Conservation (phyloP, 1,139 yeast genomes). For the Pichia sp. region DNA sequence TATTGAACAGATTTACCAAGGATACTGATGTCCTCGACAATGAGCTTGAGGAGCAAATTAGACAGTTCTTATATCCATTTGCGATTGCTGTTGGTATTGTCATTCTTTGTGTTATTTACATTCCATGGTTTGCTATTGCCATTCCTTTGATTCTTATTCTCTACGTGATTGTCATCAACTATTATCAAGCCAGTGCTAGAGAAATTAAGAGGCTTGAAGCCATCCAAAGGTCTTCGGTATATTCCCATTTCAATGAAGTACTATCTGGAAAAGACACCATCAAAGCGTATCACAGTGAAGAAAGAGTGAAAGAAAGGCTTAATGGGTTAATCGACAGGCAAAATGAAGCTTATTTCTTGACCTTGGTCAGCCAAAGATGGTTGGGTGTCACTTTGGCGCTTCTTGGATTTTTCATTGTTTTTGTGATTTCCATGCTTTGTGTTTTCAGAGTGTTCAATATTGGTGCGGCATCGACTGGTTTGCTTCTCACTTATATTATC, state of each 20-base stretch:
- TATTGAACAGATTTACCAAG: constrained; percentile 51
- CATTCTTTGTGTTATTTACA: constrained; percentile 60
- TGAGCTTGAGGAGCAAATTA: constrained; percentile 46
- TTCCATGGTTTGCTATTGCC: constrained; percentile 61
- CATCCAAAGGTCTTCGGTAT: constrained; percentile 53
- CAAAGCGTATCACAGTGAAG: constrained; percentile 40
- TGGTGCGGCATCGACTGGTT: constrained; percentile 62
- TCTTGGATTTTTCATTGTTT: constrained; percentile 41
- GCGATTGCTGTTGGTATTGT: constrained; percentile 56
- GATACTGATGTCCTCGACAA: constrained; percentile 57
- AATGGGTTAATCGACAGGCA: constrained; percentile 47
- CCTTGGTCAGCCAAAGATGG: constrained; percentile 76
- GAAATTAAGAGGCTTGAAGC: constrained; percentile 62
- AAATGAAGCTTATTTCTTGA: constrained; percentile 66
- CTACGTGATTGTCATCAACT: constrained; percentile 44
- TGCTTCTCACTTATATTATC: constrained; percentile 54
- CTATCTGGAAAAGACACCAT: constrained; percentile 52
- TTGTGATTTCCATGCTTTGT: constrained; percentile 51
- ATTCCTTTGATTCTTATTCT: constrained; percentile 47
- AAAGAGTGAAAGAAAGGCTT: constrained; percentile 45
- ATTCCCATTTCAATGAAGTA: constrained; percentile 54
- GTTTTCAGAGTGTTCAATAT: constrained; percentile 56
- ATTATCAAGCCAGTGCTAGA: constrained; percentile 53
- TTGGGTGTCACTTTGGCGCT: constrained; percentile 58
- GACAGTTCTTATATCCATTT: constrained; percentile 40